Percentiles rank a stretch among this genome's conserved stretches.
Conservation (phyloP, 441 rosid species). For the Aleurites moluccanus region DNA sequence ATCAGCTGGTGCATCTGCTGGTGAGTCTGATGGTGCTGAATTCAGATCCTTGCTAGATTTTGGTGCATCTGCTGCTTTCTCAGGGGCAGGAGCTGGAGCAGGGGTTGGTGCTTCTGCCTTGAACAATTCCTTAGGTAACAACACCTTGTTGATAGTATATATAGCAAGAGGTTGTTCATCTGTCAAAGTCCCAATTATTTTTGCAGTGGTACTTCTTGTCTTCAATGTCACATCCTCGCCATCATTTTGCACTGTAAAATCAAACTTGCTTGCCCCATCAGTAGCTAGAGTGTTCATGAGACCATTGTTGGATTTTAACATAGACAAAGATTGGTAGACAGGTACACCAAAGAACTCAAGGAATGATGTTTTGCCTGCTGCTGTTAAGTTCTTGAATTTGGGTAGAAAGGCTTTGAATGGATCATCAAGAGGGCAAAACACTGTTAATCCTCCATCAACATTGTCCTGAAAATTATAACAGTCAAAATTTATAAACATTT, state of each 20-base stretch:
- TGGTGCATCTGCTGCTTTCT: constrained; percentile 49
- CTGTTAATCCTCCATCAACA: constrained; percentile 86
- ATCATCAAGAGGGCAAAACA: constrained; percentile 91
- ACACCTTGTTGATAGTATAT: constrained; percentile 65
- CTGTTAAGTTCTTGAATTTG: constrained; percentile 77
- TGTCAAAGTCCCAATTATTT: constrained; percentile 58
- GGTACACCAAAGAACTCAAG: constrained; percentile 80
- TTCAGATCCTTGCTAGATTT: constrained; percentile 38
- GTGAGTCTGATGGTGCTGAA: constrained; percentile 49
- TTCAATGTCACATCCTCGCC: constrained; percentile 70
- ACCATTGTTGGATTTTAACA: constrained; percentile 88
- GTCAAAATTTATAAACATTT: constrained; percentile 6
- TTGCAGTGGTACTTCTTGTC: constrained; percentile 70
- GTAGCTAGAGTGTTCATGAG: constrained; percentile 90
- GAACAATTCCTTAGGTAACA: constrained; percentile 72
- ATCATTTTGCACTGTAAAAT: constrained; percentile 81
- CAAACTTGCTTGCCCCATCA: constrained; percentile 72
- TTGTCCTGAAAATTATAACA: constrained; percentile 47
- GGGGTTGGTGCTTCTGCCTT: constrained; percentile 49
- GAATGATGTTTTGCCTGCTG: constrained; percentile 60
- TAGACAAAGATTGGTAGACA: constrained; percentile 61
- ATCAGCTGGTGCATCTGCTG: constrained; percentile 66
- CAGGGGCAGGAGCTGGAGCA: constrained; percentile 57
- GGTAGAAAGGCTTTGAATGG: constrained; percentile 86
- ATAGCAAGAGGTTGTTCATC: constrained; percentile 89